A percentile compares a stretch with the other conserved stretches of the same genome.
phyloP scores from a whole-genome alignment of 805 yeast species.

The Candida taoyuanica region DNA sequence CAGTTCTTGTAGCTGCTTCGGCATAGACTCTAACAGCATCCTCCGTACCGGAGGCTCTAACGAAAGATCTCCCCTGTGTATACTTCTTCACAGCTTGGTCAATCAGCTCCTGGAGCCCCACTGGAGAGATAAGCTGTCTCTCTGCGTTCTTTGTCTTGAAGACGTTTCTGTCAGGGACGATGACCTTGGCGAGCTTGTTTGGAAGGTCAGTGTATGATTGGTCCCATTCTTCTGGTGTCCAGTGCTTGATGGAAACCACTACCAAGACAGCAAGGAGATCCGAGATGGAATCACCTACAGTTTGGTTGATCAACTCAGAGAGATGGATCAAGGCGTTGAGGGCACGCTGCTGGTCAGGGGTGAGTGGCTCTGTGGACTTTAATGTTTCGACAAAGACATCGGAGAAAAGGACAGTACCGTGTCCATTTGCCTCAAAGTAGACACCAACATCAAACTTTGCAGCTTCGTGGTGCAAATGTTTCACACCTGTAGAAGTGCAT shows the following conservation, averaged over 20 bases:
- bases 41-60: constrained; percentile 96
- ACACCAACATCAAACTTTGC: constrained; percentile 88
- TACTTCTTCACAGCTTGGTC: constrained; percentile 58
- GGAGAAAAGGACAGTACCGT: constrained; percentile 89
- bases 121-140: constrained; percentile 70
- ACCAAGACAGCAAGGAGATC: constrained; percentile 77
- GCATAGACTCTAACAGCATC: constrained; percentile 96
- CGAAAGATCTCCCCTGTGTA: constrained; percentile 75
- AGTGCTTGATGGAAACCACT: constrained; percentile 49
- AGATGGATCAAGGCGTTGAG: constrained; percentile 53
- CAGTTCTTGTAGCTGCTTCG: constrained; percentile 59
- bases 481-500: constrained; percentile 94
- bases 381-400: constrained; percentile 42
- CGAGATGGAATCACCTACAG: constrained; percentile 98
- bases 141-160: constrained; percentile 92
- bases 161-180: constrained; percentile 73
- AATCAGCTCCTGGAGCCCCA: constrained; percentile 69
- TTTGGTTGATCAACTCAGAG: constrained; percentile 79
- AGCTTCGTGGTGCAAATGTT: constrained; percentile 87
- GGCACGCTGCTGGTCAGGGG: constrained; percentile 44
- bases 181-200: constrained; percentile 72
- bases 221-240: constrained; percentile 72
- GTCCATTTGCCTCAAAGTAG: constrained; percentile 99
- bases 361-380: constrained; percentile 30
- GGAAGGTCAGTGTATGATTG: constrained; percentile 78